phyloP scores from a whole-genome alignment of 2,329 filamentous ascomycete genomes.

The Cladosporium austrohemisphaericum region DNA sequence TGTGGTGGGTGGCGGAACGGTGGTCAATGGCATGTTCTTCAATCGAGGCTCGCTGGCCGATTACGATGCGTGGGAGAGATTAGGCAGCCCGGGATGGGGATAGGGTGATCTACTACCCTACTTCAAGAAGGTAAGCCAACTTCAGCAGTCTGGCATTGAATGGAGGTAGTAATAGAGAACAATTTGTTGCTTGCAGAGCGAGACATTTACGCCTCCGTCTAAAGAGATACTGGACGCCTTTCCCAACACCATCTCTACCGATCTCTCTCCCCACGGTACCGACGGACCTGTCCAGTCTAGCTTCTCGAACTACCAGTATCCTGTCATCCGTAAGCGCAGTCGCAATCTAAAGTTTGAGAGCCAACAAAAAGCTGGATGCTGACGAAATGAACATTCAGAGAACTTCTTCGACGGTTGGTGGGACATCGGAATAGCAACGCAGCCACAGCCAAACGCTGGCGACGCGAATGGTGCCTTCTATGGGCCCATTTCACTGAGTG shows the following conservation, averaged over 20 bases:
- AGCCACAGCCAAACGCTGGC: conserved; percentile 9
- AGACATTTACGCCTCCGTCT: conserved; percentile 21
- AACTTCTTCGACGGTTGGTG: conserved; percentile 22
- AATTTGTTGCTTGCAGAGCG: conserved; percentile 27
- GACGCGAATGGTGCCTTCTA: conserved; percentile 16
- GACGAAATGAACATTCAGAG: conserved; percentile 1
- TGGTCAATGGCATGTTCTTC: conserved; percentile 41
- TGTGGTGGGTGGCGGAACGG: conserved; percentile 48
- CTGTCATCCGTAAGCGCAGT: conserved; percentile 18
- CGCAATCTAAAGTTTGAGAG: not conserved
- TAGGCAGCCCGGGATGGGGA: conserved; percentile 38
- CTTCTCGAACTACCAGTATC: conserved; percentile 23
- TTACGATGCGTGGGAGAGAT: conserved; percentile 35
- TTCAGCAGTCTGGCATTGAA: not conserved
- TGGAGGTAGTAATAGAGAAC: too few relatives aligned
- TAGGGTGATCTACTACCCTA: conserved; percentile 33
- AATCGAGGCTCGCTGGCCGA: conserved; percentile 31
- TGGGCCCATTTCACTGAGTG: conserved; percentile 6
- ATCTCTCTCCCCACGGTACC: conserved; percentile 20
- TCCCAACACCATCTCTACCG: conserved; percentile 17
- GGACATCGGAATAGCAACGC: conserved; percentile 10
- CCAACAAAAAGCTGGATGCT: not conserved
- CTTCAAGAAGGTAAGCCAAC: conserved; percentile 29
- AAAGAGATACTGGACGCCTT: conserved; percentile 21
- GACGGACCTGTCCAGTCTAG: conserved; percentile 22